phyloP scores from a whole-genome alignment of 331 rosid species.

The Stylosanthes scabra region DNA sequence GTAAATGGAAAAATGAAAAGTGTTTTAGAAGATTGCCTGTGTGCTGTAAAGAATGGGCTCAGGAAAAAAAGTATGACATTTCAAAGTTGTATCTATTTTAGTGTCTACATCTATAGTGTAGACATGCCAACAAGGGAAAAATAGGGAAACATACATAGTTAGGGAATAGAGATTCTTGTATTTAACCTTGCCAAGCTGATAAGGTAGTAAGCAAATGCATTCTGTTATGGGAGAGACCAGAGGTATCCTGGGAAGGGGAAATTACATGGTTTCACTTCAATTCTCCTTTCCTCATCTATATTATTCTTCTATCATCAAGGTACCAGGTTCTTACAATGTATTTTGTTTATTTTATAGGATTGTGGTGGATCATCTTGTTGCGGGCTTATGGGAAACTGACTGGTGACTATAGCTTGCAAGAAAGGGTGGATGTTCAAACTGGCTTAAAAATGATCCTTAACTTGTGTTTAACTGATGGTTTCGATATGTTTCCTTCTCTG shows the following conservation, averaged over 20 bases:
- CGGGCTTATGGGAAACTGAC: conserved; percentile 94
- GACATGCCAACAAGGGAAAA: too few relatives aligned
- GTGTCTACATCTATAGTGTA: too few relatives aligned
- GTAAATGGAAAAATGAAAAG: neutral
- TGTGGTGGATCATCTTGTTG: conserved; percentile 98
- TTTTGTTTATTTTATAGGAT: conserved; percentile 59
- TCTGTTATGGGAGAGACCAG: too few relatives aligned
- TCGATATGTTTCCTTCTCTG: conserved; percentile 96
- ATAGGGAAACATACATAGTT: too few relatives aligned
- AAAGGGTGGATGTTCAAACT: conserved; percentile 91
- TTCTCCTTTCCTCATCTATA: neutral
- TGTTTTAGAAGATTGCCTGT: conserved; percentile 4
- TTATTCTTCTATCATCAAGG: too few relatives aligned
- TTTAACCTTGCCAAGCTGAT: too few relatives aligned
- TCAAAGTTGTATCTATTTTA: conserved; percentile 1
- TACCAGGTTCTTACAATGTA: neutral
- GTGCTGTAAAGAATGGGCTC: conserved; percentile 9
- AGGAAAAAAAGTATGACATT: neutral
- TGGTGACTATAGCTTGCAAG: conserved; percentile 86
- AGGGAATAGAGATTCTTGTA: too few relatives aligned
- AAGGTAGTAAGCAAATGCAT: too few relatives aligned
- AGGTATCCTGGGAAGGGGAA: too few relatives aligned
- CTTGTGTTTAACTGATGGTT: conserved; percentile 93
- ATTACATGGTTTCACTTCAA: too few relatives aligned
- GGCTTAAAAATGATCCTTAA: conserved; percentile 96